These are phyloP conservation scores for Vigna nakashimae DNA, from an alignment of 306 rosid genomes.

Conservation along the genomic window DNA sequence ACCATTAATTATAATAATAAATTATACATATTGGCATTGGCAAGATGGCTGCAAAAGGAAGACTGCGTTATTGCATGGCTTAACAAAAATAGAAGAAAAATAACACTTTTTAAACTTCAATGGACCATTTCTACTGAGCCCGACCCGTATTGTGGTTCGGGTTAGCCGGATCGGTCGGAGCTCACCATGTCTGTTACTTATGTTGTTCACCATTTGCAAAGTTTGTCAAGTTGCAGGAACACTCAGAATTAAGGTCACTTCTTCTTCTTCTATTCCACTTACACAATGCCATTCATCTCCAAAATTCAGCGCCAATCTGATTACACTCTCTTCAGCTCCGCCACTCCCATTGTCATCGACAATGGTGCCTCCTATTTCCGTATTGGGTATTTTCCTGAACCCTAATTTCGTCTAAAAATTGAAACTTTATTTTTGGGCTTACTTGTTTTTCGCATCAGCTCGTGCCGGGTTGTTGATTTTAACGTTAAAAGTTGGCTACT, in stretches of 20 bases:
- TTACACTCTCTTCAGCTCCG: constrained; percentile 38
- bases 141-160: constrained; percentile 2
- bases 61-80: background rate
- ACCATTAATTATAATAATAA: no score
- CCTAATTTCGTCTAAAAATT: constrained; percentile 54
- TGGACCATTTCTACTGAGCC: constrained; percentile 26
- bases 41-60: background rate
- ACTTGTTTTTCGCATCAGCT: background rate
- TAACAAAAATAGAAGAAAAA: background rate
- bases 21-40: no score
- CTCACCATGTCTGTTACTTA: constrained; percentile 49
- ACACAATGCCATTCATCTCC: constrained; percentile 54
- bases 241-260: constrained; percentile 7
- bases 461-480: constrained; percentile 33
- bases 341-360: constrained; percentile 53
- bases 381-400: constrained; percentile 50
- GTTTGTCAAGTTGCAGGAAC: constrained; percentile 39
- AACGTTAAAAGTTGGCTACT: constrained; percentile 18
- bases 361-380: constrained; percentile 58
- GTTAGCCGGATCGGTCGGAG: constrained; percentile 29
- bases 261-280: constrained; percentile 20
- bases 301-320: constrained; percentile 50
- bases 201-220: constrained; percentile 32
- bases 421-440: background rate
- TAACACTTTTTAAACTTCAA: background rate